Conservation (phyloP, 345 rosid species). For the Passiflora organensis region DNA sequence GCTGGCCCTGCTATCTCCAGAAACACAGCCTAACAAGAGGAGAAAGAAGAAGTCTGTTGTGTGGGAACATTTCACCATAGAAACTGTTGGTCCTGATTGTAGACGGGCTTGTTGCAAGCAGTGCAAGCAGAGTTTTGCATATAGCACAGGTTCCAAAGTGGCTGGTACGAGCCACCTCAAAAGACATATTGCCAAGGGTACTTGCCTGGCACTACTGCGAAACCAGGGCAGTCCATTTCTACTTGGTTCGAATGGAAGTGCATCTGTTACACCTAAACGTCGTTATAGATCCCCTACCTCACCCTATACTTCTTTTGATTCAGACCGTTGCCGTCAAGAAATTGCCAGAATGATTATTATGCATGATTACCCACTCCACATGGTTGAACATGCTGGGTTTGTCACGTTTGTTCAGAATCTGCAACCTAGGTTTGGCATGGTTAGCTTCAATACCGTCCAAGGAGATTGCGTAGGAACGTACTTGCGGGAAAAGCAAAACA, state of each 20-base stretch:
- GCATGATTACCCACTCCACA: constrained; percentile 88
- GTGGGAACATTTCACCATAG: constrained; percentile 90
- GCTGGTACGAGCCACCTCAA: constrained; percentile 97
- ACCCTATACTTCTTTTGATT: constrained; percentile 52
- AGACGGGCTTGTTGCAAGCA: constrained; percentile 88
- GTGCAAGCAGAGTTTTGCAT: constrained; percentile 95
- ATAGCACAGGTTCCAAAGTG: constrained; percentile 87
- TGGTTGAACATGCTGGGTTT: constrained; percentile 84
- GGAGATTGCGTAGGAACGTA: constrained; percentile 90
- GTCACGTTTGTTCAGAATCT: constrained; percentile 66
- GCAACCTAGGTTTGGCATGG: constrained; percentile 67
- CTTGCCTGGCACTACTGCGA: constrained; percentile 63
- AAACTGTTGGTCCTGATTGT: constrained; percentile 56
- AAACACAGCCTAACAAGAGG: constrained; percentile 26
- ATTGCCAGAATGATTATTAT: constrained; percentile 77
- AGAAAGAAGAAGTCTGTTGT: constrained; percentile 89
- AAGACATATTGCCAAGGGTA: constrained; percentile 86
- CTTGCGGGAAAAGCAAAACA: constrained; percentile 69
- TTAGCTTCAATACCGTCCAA: constrained; percentile 74
- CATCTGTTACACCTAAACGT: constrained; percentile 51
- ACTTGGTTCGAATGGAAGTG: constrained; percentile 34
- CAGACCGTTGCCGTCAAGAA: constrained; percentile 70
- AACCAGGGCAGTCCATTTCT: constrained; percentile 38
- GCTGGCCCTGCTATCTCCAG: constrained; percentile 2
- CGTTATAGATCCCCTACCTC: constrained; percentile 55